Evolutionary conservation across 2,329 filamentous ascomycete genomes (phyloP).

Genomic region (Colletotrichum endophyticum): DNA sequence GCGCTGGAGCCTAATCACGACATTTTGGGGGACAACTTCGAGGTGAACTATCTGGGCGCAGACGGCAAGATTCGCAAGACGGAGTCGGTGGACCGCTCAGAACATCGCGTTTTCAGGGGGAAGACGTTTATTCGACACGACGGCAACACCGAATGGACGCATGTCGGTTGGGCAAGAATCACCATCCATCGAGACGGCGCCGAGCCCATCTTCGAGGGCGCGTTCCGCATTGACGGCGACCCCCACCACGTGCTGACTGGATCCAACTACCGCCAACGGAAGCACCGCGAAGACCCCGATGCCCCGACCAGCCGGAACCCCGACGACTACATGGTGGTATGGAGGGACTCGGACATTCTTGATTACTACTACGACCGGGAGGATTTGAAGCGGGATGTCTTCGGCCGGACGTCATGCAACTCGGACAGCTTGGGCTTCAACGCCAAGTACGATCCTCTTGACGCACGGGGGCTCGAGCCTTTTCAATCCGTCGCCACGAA

Average conservation of each 20-base stretch:
- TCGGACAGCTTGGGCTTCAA: constrained; percentile 86
- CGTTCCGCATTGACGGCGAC: constrained; percentile 80
- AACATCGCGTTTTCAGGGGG: constrained; percentile 86
- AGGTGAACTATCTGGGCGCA: constrained; percentile 71
- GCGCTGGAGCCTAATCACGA: constrained; percentile 90
- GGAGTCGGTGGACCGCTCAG: constrained; percentile 74
- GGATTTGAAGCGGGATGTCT: constrained; percentile 68
- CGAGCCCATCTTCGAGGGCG: constrained; percentile 85
- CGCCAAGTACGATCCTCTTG: constrained; percentile 62
- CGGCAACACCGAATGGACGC: constrained; percentile 70
- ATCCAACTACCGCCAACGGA: constrained; percentile 75
- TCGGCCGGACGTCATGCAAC: constrained; percentile 61
- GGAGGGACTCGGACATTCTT: constrained; percentile 85
- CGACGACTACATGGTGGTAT: constrained; percentile 86
- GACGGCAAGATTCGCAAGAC: constrained; percentile 71
- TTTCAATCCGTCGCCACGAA: constrained; percentile 67
- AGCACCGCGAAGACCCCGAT: constrained; percentile 73
- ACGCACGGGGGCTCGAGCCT: constrained; percentile 47
- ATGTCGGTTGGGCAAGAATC: constrained; percentile 87
- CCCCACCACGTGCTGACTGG: constrained; percentile 86
- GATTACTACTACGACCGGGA: constrained; percentile 46
- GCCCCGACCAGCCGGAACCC: constrained; percentile 51
- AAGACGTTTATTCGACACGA: constrained; percentile 71
- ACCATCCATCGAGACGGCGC: constrained; percentile 78
- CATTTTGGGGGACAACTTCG: constrained; percentile 78